Evolutionary conservation across 1,284 basidiomycete species (phyloP), one percentile per base, ranked within the genome.

Genomic region (Phellinidium pouzarii): DNA sequence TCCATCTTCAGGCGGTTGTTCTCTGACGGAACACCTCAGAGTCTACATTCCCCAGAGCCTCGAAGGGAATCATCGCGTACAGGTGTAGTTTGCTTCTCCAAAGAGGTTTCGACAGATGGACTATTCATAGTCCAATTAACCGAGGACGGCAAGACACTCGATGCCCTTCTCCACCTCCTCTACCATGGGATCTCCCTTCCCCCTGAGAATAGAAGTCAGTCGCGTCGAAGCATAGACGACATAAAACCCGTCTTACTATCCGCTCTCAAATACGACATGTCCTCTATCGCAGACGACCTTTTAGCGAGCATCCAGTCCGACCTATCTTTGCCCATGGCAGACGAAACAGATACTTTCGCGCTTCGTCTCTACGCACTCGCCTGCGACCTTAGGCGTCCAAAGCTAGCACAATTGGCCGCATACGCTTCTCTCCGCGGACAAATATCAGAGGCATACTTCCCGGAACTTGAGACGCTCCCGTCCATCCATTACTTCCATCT

Each of bases 121-220:
- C 36, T 41, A n/a, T 78, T 80, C 7, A 59, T 74, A 44, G 71
- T 86, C 38, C 75, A 79, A 3, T 68, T 84, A 11, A 70, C 78
- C 3, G 85, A 87, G 61, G 52, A 67, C 26, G 65, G 65, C 8
- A 58, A 64, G 4, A 68, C 68, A 5, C 57, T 87, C 1, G 70
- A 77, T 41, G 63, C 66, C 4, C 66, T 87, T 19, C 68, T 87
- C 27, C 74, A 72, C 20, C 75, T 79, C 60, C 64, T 85, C 44
- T 73, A 72, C 50, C 71, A 70, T 3, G 48, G 65, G 37, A 58
- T 62, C 48, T 61, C 66, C 54, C 59, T 44, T 20, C 34, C 37
- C 20, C 26, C 20, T n/a, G 41, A 25, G 22, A 4, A 22, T 8
- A n/a, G 23, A 48, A n/a, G 14, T 5, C 29, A 31, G 23, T 22